These are phyloP conservation scores for Datisca glomerata DNA, from an alignment of 306 rosid species.

Conservation along the genomic window DNA sequence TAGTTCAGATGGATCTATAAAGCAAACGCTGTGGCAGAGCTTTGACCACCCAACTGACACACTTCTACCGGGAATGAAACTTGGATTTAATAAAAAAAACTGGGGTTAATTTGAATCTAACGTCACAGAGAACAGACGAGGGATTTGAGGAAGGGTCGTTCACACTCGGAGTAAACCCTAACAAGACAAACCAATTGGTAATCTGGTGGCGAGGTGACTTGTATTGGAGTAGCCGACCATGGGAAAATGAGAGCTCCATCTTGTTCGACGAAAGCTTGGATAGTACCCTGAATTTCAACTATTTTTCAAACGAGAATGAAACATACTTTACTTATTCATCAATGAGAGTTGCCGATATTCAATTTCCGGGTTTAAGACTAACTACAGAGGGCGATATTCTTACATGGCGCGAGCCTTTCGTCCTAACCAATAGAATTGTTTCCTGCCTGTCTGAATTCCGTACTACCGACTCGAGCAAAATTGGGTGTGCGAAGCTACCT, in stretches of 20 bases:
- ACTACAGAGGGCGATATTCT: too few species aligned
- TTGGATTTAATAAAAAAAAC: conserved; percentile 13
- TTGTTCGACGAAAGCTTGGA: conserved; percentile 1
- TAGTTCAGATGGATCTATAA: conserved; percentile 9
- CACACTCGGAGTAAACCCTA: conserved; percentile 14
- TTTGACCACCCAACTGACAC: conserved; percentile 20
- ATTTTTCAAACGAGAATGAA: conserved; percentile 14
- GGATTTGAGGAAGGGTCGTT: conserved; percentile 12
- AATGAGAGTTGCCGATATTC: too few species aligned
- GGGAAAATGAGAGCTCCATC: conserved; percentile 9
- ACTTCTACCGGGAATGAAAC: conserved; percentile 19
- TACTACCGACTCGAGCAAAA: too few species aligned
- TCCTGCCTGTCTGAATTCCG: too few species aligned
- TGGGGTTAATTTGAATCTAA: conserved; percentile 13
- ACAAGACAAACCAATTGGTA: conserved; percentile 8
- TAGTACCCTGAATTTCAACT: conserved; percentile 4
- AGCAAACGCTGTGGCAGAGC: conserved; percentile 19
- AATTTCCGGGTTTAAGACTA: too few species aligned
- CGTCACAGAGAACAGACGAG: conserved; percentile 9
- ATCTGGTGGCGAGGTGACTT: conserved; percentile 8
- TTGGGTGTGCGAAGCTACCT: too few species aligned
- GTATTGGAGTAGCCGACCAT: conserved; percentile 16
- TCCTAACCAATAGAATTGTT: too few species aligned
- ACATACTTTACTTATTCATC: conserved; percentile 11
- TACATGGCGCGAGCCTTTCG: too few species aligned